Evolutionary conservation across 2,329 filamentous ascomycete genomes (phyloP), one percentile per base, ranked within the genome.

Genomic region (Alternaria angustiovoidea): DNA sequence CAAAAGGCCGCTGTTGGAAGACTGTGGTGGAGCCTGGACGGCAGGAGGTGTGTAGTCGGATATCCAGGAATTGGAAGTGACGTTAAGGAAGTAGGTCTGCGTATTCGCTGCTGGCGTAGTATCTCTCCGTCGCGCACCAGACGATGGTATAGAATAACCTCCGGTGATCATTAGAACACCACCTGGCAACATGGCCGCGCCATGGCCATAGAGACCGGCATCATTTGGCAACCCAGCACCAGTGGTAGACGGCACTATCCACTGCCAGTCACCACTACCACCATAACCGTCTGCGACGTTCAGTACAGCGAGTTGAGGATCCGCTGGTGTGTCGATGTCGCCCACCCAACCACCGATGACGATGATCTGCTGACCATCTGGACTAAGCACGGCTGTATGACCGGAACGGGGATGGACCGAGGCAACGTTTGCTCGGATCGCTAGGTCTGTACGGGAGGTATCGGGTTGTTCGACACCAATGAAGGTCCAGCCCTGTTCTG

Each of bases 281-380:
- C 89, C 91, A 72, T 92, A 95, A 4, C 89, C 89, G 61, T 89
- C 85, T 7, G 90, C 92, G 58, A 97, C 83, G 59, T 92, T 83
- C 3, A 98, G 81, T 3, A 97, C 80, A 0, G 88, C 91, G 26
- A 98, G 82, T 73, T 97, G 93, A 1, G 95, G 95, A 30, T 89
- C 83, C 0, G 95, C 95, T 1, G 94, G 86, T 32, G 88, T 90
- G 8, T 82, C 85, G 0, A 91, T 84, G 71, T 96, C 89, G 4
- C 94, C 94, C 5, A 97, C 93, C 95, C 95, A 99, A 1, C 95
- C 95, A 20, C 95, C 95, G 61, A 93, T 84, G 1, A 99, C 81
- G 41, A 97, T 81, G 8, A 98, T 82, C n/a, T 86, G 88, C 26
- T 82, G 86, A 0, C 94, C 94, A 72, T 96, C 93, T 53, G 90